Percentiles rank a stretch among this genome's conserved stretches.
These are phyloP conservation scores for Stemphylium vesicarium DNA, from an alignment of 2,329 filamentous ascomycete species.

Conservation along the genomic window DNA sequence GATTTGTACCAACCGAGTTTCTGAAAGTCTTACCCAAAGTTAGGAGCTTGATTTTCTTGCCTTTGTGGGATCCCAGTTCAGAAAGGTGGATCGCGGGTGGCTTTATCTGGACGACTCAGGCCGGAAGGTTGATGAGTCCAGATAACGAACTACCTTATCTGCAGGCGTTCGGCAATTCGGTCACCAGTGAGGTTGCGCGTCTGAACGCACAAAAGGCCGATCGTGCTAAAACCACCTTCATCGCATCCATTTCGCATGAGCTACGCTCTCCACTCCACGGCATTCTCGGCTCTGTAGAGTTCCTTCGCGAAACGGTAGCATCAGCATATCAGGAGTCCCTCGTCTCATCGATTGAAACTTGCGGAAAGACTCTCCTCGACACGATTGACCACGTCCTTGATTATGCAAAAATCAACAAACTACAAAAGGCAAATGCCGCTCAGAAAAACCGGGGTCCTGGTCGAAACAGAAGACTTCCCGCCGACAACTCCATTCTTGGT, in stretches of 20 bases:
- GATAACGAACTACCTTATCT: constrained; percentile 44
- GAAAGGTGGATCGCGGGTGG: constrained; percentile 43
- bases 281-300: constrained; percentile 57
- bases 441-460: constrained; percentile 25
- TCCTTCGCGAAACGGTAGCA: constrained; percentile 38
- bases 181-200: constrained; percentile 43
- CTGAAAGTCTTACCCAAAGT: constrained; percentile 43
- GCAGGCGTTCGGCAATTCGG: constrained; percentile 43
- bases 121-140: constrained; percentile 39
- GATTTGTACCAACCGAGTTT: constrained; percentile 42
- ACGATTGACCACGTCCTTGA: constrained; percentile 50
- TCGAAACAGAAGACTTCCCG: constrained; percentile 32
- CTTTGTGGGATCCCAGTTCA: constrained; percentile 44
- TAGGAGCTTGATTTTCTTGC: constrained; percentile 45
- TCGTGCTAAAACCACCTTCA: constrained; percentile 50
- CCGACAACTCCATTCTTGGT: constrained; percentile 39
- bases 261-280: constrained; percentile 67
- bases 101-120: constrained; percentile 43
- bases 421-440: constrained; percentile 30
- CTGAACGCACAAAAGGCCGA: constrained; percentile 40
- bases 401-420: constrained; percentile 47
- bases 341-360: constrained; percentile 44
- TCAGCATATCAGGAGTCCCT: constrained; percentile 51
- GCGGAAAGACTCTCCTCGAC: constrained; percentile 48
- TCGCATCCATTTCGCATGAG: constrained; percentile 53